Evolutionary conservation across 352 stramenopile genomes (phyloP).

Genomic region (Globisporangium echinulatum): DNA sequence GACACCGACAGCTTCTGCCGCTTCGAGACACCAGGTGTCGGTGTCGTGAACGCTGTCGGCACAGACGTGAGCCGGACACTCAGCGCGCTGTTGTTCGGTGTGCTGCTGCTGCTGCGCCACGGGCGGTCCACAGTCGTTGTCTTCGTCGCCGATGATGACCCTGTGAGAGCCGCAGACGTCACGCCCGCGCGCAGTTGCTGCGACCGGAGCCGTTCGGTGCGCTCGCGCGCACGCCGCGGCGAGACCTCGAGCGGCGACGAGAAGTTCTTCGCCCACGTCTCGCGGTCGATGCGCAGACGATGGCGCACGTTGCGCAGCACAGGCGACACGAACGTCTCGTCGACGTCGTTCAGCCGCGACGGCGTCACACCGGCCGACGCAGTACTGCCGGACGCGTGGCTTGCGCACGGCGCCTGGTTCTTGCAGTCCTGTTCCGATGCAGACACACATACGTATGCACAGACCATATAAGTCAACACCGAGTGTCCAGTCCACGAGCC

Average conservation of each 20-base stretch:
- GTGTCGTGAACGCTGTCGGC: constrained; percentile 8
- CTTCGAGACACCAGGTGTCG: constrained; percentile 4
- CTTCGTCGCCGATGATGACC: too few relatives aligned
- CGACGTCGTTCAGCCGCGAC: constrained; percentile 23
- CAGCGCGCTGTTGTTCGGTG: not conserved
- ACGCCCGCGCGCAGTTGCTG: constrained; percentile 23
- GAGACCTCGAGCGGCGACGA: constrained; percentile 60
- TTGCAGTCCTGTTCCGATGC: constrained; percentile 53
- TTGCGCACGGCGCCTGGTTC: constrained; percentile 53
- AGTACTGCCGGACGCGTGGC: constrained; percentile 22
- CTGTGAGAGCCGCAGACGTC: not conserved
- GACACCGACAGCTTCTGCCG: constrained; percentile 19
- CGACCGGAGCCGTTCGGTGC: constrained; percentile 43
- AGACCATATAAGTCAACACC: constrained; percentile 1
- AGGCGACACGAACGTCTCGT: constrained; percentile 58
- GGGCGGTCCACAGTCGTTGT: too few relatives aligned
- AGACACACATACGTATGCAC: not conserved
- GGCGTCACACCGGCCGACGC: constrained; percentile 19
- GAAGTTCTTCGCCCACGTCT: constrained; percentile 66
- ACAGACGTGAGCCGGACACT: constrained; percentile 13
- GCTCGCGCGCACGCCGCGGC: constrained; percentile 37
- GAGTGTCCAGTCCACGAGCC: not conserved
- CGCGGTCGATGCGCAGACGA: constrained; percentile 55
- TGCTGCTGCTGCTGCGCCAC: not conserved
- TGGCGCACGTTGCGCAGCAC: constrained; percentile 47